Base-by-base conservation (phyloP, 2,329 filamentous ascomycete species). In the Magnaporthiopsis incrustans region DNA sequence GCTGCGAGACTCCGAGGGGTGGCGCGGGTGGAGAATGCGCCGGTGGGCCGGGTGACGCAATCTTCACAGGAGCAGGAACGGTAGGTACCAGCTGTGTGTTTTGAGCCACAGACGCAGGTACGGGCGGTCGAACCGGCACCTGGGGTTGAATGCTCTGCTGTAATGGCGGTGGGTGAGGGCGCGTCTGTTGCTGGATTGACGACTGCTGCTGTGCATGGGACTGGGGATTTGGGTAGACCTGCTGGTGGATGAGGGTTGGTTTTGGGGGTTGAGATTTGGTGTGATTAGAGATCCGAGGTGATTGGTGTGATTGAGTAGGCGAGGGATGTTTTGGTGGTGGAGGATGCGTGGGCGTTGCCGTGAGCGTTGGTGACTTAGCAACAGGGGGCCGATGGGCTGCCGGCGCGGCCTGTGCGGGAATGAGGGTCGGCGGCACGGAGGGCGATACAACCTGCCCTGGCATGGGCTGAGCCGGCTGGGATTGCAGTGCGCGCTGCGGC, bases 101-200 rank as follows among this genome's bases (percentile, higher is more conserved):
- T 22, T 53, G 44, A 3, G 44, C 18, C 22, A 11, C 22, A 11
- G 44, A n/a, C 14, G 11, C 44, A n/a, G 44, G n/a, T 11, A 25
- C 44, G 2, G 44, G 18, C n/a, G 22, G 44, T 53, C 30, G 57
- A 15, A 25, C 57, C 7, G 25, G 57, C 12, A 6, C 26, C 57
- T 58, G 57, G 26, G 44, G 44, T 8, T 53, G 44, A 11, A 25
- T 53, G 8, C 7, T n/a, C n/a, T 60, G 27, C 32, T 32, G 58
- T 26, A 18, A 44, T 18, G 15, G 58, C 32, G 64, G 56, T 57
- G 44, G 30, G 50, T 70, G 73, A 30, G 68, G 66, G 57, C 66
- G 67, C 63, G 14, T 38, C 10, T 18, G 27, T 60, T 32, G 44
- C 22, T 53, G 44, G 15, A 60, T 25, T 15, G 22, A 1, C 25